Percentiles rank a stretch among this genome's conserved stretches.
phyloP scores from a whole-genome alignment of 352 stramenopile species.

The Pseudoperonospora humuli region DNA sequence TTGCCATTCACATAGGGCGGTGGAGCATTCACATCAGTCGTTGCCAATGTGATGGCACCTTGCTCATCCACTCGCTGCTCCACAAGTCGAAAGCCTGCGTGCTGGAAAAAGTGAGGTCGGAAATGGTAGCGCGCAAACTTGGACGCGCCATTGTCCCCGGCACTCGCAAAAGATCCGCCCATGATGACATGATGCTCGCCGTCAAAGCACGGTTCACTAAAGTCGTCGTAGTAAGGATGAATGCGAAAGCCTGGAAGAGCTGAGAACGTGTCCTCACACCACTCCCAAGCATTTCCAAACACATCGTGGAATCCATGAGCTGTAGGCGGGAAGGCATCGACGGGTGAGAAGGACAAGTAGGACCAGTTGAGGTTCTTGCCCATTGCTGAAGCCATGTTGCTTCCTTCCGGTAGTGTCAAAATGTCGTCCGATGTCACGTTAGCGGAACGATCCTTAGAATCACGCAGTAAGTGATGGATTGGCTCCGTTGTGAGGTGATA shows the following conservation, averaged over 20 bases:
- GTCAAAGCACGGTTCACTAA: conserved; percentile 96
- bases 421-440: conserved; percentile 65
- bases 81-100: conserved; percentile 93
- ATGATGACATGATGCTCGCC: conserved; percentile 95
- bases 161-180: conserved; percentile 93
- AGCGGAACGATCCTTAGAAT: conserved; percentile 41
- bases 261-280: conserved; percentile 93
- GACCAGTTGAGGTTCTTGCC: conserved; percentile 91
- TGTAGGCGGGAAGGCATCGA: conserved; percentile 71
- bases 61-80: conserved; percentile 68
- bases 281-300: conserved; percentile 95
- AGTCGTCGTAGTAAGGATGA: conserved; percentile 94
- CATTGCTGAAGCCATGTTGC: conserved; percentile 33
- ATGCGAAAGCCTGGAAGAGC: conserved; percentile 89
- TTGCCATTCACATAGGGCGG: conserved; percentile 55
- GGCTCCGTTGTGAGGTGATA: conserved; percentile 90
- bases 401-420: conserved; percentile 36
- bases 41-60: conserved; percentile 47
- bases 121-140: conserved; percentile 96
- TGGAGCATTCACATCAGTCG: conserved; percentile 62
- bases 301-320: conserved; percentile 87
- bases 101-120: conserved; percentile 95
- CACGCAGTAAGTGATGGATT: conserved; percentile 88
- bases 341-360: conserved; percentile 86
- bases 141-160: conserved; percentile 90